Evolutionary conservation across 192 early-diverging fungal species (phyloP), one percentile per base, ranked within the genome.

Genomic region (Spinellus fusiger): DNA sequence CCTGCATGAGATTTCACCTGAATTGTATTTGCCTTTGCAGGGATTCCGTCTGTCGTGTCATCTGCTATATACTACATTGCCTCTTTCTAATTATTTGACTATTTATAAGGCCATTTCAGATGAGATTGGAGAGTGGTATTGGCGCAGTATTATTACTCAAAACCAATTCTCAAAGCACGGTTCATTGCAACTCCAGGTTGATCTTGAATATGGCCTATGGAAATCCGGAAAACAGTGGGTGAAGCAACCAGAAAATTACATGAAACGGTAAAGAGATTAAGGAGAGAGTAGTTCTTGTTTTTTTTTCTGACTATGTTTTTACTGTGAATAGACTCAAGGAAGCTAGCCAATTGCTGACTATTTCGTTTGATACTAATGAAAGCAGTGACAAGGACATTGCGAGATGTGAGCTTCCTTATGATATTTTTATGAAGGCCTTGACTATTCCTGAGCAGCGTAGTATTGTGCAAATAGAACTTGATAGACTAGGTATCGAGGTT

Each of bases 151-250:
- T 15, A 61, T 84, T 2, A 76, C 77, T 37, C 68, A 65, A 47
- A 81, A 75, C 16, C 80, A 81, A 26, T 84, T 84, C 51, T 79
- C 82, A 3, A 69, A 64, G 29, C 33, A 73, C 13, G 82, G 80
- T 0, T 73, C 71, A 20, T 35, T 38, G 4, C 82, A 84, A 37
- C 63, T 84, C 31, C 62, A 73, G 31, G 51, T 64, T 4, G 82
- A 84, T 68, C 25, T 79, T 4, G 55, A 58, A 22, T 64, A 76
- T 25, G 82, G 82, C 5, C 38, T 84, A 35, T 79, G 74, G 66
- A 67, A 60, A 25, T 51, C 75, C 2, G 68, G 73, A 18, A 63
- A 68, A 20, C 13, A 62, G 16, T 78, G 75, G 75, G 68, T 79
- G n/a, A 73, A 68, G 29, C 74, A 73, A 40, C 73, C 79, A 0